Base-by-base conservation (phyloP, 176 grass and related monocot genomes). In the Leersia perrieri region DNA sequence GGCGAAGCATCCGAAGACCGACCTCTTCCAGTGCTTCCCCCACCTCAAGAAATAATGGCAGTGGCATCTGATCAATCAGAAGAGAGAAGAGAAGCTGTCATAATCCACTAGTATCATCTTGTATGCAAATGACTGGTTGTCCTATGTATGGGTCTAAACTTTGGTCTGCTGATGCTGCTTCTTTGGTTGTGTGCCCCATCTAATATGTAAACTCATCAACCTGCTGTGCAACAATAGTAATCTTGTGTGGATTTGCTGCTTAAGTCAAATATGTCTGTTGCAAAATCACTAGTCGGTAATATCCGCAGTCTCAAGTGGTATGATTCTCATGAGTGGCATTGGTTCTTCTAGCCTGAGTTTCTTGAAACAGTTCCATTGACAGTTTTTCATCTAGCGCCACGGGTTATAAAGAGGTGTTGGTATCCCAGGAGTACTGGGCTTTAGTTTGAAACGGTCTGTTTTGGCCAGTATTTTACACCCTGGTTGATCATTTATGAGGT, bases 1-100 rank as follows among this genome's bases (percentile, higher is more conserved):
- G 82, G 97, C 97, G 15, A 99, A 93, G 89, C 97, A 99, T 65
- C 97, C 93, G 0, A 99, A 99, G 83, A 88, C 34, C 13, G 93
- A 99, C 15, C 75, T 94, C 4, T 3, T 5, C 70, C 91, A 87
- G 85, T 99, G 97, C 85, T 99, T 99, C 69, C 91, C 93, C 33
- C 97, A 99, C 82, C 97, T 94, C 79, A 93, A 99, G 73, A 94
- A 97, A 7, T 90, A 91, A 40, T 61, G 30, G 30, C 20, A 38
- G 78, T 42, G 51, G 66, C 62, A 87, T 58, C 65, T 81, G 73
- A 71, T 77, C 4, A 5, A 33, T 65, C 42, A 11, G 23, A 30
- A 39, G 30, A 83, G 28, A 80, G 40, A 86, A 60, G 77, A 76
- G 29, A 81, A 84, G 63, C 68, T 66, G 61, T 40, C 64, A 2